phyloP scores from a whole-genome alignment of 2,329 filamentous ascomycete species.

The Pseudocercospora vitis region DNA sequence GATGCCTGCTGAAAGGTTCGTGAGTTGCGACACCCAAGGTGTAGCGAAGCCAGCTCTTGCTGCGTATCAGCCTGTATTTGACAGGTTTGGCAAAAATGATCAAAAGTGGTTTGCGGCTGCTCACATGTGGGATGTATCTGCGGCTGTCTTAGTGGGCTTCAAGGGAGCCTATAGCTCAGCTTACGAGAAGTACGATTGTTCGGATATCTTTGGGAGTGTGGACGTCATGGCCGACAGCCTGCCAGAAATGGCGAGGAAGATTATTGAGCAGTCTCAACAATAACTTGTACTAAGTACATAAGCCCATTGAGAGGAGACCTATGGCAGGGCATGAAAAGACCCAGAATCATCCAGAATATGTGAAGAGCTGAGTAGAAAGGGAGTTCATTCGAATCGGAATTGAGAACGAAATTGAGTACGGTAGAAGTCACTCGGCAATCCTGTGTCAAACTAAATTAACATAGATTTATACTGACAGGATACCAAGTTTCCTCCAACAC shows the following conservation, averaged over 20 bases:
- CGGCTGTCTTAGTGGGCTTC: conserved; percentile 38
- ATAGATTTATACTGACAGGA: conserved; percentile 29
- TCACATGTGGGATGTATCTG: conserved; percentile 59
- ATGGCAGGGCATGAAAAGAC: no score
- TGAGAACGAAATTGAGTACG: no score
- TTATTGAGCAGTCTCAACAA: conserved; percentile 18
- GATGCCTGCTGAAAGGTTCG: conserved; percentile 53
- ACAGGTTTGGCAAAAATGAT: conserved; percentile 42
- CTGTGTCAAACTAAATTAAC: not conserved
- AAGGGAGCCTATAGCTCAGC: conserved; percentile 56
- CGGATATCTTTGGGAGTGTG: conserved; percentile 53
- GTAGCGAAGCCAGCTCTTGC: conserved; percentile 53
- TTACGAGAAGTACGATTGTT: conserved; percentile 53
- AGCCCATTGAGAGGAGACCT: no score
- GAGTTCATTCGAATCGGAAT: no score
- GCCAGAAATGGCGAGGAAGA: conserved; percentile 49
- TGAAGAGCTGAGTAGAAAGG: not conserved
- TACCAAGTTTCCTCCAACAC: conserved; percentile 32
- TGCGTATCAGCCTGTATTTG: conserved; percentile 49
- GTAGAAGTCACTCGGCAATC: no score
- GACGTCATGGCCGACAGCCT: conserved; percentile 53
- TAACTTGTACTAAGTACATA: no score
- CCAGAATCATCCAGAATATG: no score
- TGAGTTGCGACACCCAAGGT: conserved; percentile 52
- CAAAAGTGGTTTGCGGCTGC: conserved; percentile 59